These are phyloP conservation scores for Stephania japonica DNA, from an alignment of 164 flowering plant genomes.

Conservation along the genomic window DNA sequence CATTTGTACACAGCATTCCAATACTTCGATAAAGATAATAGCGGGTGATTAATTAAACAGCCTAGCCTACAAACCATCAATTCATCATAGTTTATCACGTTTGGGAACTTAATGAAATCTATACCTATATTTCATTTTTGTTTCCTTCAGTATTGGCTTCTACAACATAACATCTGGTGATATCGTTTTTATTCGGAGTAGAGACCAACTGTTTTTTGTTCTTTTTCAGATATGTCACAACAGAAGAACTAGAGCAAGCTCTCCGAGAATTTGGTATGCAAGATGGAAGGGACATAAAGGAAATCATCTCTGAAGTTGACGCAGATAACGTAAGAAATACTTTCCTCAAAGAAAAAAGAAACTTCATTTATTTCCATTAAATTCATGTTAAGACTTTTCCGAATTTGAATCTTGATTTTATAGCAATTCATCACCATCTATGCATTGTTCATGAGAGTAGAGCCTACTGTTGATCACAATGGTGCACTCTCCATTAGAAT, in stretches of 20 bases:
- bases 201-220: not conserved
- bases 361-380: not conserved
- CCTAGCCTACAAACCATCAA: not conserved
- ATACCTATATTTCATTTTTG: too few species aligned
- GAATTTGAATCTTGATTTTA: not conserved
- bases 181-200: not conserved
- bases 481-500: too few species aligned
- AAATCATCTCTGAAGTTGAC: slow-evolving; percentile 86
- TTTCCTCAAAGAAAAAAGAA: not conserved
- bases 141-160: not conserved
- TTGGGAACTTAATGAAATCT: not conserved
- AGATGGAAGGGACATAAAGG: slow-evolving; percentile 77
- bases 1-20: slow-evolving; percentile 95
- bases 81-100: not conserved
- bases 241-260: slow-evolving; percentile 91
- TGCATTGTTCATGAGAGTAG: not conserved
- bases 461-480: not conserved
- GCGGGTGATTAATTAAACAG: slow-evolving; percentile 48
- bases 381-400: not conserved
- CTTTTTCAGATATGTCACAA: slow-evolving; percentile 59
- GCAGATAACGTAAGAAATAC: slow-evolving; percentile 60
- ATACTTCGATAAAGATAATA: slow-evolving; percentile 86
- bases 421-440: not conserved
- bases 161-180: not conserved
- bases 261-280: slow-evolving; percentile 80